Percentiles rank a stretch among this genome's conserved stretches.
Conservation (phyloP, 164 flowering plant species). For the Euptelea pleiosperma region DNA sequence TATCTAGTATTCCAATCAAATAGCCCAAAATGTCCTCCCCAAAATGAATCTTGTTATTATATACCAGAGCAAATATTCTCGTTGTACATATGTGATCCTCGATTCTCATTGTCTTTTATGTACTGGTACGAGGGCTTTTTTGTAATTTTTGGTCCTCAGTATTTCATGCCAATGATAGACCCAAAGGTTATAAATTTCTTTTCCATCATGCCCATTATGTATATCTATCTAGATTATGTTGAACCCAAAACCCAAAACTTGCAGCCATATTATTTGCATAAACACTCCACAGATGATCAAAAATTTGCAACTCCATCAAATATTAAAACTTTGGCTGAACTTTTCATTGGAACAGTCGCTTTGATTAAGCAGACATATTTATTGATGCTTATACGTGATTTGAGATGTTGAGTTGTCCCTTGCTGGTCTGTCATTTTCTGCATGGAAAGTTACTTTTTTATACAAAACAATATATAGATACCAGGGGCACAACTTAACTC, state of each 20-base stretch:
- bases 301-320: neutral
- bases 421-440: too few species aligned
- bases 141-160: neutral
- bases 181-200: neutral
- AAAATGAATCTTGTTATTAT: neutral
- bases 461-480: too few species aligned
- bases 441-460: too few species aligned
- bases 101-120: neutral
- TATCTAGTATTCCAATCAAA: neutral
- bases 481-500: neutral
- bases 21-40: neutral
- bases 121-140: neutral
- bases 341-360: neutral
- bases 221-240: too few species aligned
- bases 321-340: neutral
- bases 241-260: too few species aligned
- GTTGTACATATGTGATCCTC: neutral
- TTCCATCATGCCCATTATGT: neutral
- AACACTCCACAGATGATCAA: neutral
- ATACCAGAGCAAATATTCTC: neutral
- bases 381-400: too few species aligned
- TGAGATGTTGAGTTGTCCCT: too few species aligned
- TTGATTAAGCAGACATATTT: slow-evolving; percentile 8
- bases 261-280: neutral
- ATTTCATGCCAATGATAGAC: neutral